Percentiles rank a stretch among this genome's conserved stretches.
phyloP scores from a whole-genome alignment of 2,329 filamentous ascomycete genomes.

The Fusarium austroafricanum region DNA sequence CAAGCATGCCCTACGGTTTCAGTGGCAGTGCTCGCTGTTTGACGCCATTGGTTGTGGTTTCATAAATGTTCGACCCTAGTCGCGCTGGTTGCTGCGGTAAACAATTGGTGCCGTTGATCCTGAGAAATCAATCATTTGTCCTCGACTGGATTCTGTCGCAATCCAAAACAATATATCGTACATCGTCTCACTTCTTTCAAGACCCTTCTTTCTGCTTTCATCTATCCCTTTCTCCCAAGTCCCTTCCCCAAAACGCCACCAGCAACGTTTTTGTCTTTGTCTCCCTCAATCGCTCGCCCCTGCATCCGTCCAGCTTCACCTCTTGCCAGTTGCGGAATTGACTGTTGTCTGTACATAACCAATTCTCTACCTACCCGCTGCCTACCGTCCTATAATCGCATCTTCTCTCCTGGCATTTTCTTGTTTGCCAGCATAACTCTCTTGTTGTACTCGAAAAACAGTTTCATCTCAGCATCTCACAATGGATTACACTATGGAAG shows the following conservation, averaged over 20 bases:
- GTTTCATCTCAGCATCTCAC: conserved; percentile 22
- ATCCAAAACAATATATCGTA: conserved; percentile 29
- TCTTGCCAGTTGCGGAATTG: conserved; percentile 42
- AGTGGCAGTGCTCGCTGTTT: conserved; percentile 19
- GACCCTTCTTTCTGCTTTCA: conserved; percentile 10
- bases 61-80: conserved; percentile 21
- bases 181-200: conserved; percentile 19
- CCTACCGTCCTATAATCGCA: conserved; percentile 6
- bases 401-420: conserved; percentile 12
- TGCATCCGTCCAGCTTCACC: conserved; percentile 29
- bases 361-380: conserved; percentile 4
- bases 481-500: conserved; percentile 61
- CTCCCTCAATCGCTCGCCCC: conserved; percentile 19
- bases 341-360: conserved; percentile 27
- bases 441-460: conserved; percentile 3
- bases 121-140: conserved; percentile 20
- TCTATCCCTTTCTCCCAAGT: not conserved
- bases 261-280: conserved; percentile 12
- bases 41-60: conserved; percentile 37
- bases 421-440: conserved; percentile 11
- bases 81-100: conserved; percentile 50
- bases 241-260: conserved; percentile 20
- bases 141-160: conserved; percentile 20
- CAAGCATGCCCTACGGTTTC: conserved; percentile 37
- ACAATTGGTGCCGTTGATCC: conserved; percentile 39